A percentile compares a stretch with the other conserved stretches of the same genome.
Evolutionary conservation across 331 rosid species (phyloP).

Genomic region (Rosa hybrid): DNA sequence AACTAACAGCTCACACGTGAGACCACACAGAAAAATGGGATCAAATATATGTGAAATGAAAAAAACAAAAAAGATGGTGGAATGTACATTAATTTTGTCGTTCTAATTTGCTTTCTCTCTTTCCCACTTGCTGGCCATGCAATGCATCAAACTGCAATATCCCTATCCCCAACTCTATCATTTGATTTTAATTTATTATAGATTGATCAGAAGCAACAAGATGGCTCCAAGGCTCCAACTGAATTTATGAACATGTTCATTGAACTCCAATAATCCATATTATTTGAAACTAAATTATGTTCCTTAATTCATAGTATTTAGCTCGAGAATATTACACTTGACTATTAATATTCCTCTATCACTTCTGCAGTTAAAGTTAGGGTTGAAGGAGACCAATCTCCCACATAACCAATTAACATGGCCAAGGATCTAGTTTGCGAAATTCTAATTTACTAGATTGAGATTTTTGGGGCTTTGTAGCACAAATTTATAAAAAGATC

Average conservation of each 20-base stretch:
- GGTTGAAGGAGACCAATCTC: constrained; percentile 13
- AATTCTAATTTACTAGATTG: constrained; percentile 27
- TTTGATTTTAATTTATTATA: neutral
- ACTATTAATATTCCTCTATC: constrained; percentile 6
- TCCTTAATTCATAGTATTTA: neutral
- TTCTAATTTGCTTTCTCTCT: neutral
- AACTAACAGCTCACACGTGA: neutral
- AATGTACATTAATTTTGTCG: neutral
- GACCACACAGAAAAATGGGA: neutral
- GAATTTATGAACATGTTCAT: constrained; percentile 34
- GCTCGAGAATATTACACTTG: neutral
- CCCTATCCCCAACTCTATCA: constrained; percentile 13
- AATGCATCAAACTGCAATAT: constrained; percentile 38
- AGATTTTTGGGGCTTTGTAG: constrained; percentile 36
- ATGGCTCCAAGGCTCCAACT: constrained; percentile 15
- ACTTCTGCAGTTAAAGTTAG: constrained; percentile 19
- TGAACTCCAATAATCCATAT: constrained; percentile 33
- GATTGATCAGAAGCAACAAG: neutral
- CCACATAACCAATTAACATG: constrained; percentile 10
- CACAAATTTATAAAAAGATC: constrained; percentile 5
- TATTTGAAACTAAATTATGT: constrained; percentile 9
- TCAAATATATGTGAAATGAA: neutral
- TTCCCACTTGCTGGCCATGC: constrained; percentile 32
- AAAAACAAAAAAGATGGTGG: neutral
- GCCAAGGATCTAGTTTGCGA: constrained; percentile 32